Percentiles rank a stretch among this genome's conserved stretches.
phyloP scores from a whole-genome alignment of 768 basidiomycete species.

The Calocybe cyanea region DNA sequence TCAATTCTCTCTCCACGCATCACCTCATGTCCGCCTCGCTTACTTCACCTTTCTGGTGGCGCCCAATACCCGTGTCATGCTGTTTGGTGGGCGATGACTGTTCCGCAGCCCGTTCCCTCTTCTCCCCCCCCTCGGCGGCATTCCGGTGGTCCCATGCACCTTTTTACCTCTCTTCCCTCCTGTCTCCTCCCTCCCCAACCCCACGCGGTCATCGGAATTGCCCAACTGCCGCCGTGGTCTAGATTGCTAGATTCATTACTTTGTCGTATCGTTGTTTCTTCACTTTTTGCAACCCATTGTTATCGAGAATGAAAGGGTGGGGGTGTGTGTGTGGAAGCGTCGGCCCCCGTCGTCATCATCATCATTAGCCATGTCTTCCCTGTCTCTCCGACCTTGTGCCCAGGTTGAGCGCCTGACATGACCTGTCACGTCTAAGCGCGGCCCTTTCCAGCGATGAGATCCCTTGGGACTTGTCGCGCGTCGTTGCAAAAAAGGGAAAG shows the following conservation, averaged over 20 bases:
- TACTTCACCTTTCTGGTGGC: conserved; percentile 9
- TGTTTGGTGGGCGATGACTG: not conserved
- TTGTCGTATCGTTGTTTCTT: no score
- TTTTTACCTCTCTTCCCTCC: no score
- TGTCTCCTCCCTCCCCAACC: no score
- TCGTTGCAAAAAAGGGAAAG: not conserved
- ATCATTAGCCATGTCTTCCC: not conserved
- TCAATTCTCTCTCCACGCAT: not conserved
- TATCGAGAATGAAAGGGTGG: no score
- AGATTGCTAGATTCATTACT: no score
- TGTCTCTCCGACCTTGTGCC: not conserved
- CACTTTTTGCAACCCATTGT: no score
- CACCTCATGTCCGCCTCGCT: conserved; percentile 4
- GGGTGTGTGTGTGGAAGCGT: no score
- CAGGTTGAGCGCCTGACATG: conserved; percentile 4
- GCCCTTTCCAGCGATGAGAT: no score
- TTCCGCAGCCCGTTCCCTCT: no score
- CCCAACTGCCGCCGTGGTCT: conserved; percentile 4
- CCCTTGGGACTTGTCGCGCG: not conserved
- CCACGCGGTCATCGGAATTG: conserved; percentile 1
- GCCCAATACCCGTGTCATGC: not conserved
- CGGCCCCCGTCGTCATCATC: not conserved
- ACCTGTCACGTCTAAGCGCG: not conserved
- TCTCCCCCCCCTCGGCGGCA: not conserved
- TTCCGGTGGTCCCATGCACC: not conserved